These are phyloP conservation scores for Candida oleophila DNA, from an alignment of 805 yeast species.

Conservation along the genomic window DNA sequence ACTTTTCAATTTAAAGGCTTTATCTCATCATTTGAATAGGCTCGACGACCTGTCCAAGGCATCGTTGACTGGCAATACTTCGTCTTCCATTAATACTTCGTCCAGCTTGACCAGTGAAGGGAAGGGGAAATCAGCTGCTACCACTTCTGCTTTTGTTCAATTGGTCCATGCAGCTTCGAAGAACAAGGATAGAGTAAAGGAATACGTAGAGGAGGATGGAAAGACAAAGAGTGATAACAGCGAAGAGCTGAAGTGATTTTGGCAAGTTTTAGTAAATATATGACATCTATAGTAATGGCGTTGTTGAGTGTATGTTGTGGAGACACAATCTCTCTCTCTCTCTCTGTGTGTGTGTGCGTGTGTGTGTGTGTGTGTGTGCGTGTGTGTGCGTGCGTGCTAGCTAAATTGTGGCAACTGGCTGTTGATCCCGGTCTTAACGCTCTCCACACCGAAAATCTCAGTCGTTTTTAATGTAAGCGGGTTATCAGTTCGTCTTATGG, in stretches of 20 bases:
- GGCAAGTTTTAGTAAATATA: not conserved
- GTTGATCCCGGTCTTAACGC: too few species aligned
- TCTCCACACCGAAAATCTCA: too few species aligned
- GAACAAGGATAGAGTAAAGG: constrained; percentile 48
- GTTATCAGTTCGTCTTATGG: too few species aligned
- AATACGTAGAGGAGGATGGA: constrained; percentile 11
- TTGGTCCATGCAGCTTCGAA: constrained; percentile 67
- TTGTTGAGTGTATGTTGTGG: too few species aligned
- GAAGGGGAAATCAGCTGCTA: constrained; percentile 34
- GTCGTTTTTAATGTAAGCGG: too few species aligned
- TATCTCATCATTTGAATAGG: constrained; percentile 23
- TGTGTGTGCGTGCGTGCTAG: too few species aligned
- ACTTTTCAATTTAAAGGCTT: constrained; percentile 28
- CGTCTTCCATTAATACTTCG: constrained; percentile 8
- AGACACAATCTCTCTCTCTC: too few species aligned
- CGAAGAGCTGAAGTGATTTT: not conserved
- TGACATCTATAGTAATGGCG: too few species aligned
- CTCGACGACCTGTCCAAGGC: constrained; percentile 19
- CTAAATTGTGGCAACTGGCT: too few species aligned
- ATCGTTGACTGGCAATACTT: constrained; percentile 16
- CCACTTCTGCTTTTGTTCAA: constrained; percentile 62
- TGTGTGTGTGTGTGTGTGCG: too few species aligned
- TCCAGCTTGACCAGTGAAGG: constrained; percentile 25
- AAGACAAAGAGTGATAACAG: not conserved
- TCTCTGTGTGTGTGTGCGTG: too few species aligned